phyloP scores from a whole-genome alignment of 441 rosid species.

The Croton setiger region DNA sequence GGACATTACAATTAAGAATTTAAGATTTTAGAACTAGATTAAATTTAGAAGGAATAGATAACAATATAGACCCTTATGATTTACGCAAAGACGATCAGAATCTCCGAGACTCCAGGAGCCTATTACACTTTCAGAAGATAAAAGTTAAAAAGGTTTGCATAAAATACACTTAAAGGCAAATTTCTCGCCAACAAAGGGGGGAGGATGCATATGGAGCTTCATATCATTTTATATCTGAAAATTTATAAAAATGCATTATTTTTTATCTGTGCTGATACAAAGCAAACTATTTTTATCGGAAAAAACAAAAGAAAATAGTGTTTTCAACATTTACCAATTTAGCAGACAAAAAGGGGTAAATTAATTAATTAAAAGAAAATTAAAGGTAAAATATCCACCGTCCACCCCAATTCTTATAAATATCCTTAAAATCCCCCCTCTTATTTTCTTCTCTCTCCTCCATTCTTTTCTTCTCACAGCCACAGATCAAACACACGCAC shows the following conservation, averaged over 20 bases:
- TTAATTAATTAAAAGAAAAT: no score
- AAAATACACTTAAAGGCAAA: background rate
- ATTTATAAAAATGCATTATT: no score
- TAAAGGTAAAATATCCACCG: background rate
- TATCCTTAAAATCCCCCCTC: conserved; percentile 3
- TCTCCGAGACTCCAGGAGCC: no score
- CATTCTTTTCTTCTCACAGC: background rate
- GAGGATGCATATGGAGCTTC: background rate
- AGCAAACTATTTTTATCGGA: no score
- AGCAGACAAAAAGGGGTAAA: no score
- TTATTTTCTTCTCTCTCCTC: conserved; percentile 1
- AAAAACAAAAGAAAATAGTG: no score
- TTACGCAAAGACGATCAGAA: background rate
- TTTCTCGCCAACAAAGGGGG: background rate
- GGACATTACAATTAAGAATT: no score
- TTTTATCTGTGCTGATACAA: no score
- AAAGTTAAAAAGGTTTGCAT: no score
- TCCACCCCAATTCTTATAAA: background rate
- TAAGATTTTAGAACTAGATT: background rate
- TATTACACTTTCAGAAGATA: no score
- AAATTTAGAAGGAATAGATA: no score
- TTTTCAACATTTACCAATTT: background rate
- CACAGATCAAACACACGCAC: conserved; percentile 1
- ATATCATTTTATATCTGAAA: no score
- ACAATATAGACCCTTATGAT: background rate